A percentile compares a stretch with the other conserved stretches of the same genome.
Evolutionary conservation across 306 rosid species (phyloP).

Genomic region (Hylodesmum podocarpum): DNA sequence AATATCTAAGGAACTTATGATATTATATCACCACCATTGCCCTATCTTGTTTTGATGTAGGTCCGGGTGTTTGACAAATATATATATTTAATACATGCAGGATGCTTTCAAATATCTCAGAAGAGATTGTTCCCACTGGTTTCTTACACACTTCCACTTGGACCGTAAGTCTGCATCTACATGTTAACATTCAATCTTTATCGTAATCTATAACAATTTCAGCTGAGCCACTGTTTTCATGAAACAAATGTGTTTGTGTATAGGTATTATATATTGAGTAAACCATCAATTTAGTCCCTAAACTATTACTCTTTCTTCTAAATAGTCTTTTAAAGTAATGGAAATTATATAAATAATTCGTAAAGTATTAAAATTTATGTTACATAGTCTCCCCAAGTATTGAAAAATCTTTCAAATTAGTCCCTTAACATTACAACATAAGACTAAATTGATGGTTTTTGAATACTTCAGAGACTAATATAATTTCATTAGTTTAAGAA

Average conservation of each 20-base stretch:
- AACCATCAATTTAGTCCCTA: no score
- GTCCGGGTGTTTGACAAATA: slow-evolving; percentile 23
- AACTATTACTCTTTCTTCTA: no score
- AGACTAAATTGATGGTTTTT: no score
- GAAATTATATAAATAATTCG: no score
- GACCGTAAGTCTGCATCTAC: slow-evolving; percentile 75
- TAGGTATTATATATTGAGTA: neutral
- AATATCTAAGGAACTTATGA: slow-evolving; percentile 1
- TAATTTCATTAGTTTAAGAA: no score
- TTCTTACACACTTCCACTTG: slow-evolving; percentile 94
- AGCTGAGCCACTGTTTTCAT: neutral
- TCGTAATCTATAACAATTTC: neutral
- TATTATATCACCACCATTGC: neutral
- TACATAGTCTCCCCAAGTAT: no score
- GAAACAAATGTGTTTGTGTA: neutral
- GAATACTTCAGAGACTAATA: no score
- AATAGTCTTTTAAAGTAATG: no score
- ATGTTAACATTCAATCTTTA: slow-evolving; percentile 6
- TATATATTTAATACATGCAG: slow-evolving; percentile 51
- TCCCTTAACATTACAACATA: no score
- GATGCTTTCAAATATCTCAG: slow-evolving; percentile 93
- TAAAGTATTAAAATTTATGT: no score
- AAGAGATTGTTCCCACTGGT: slow-evolving; percentile 94
- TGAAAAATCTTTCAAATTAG: no score
- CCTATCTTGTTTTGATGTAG: neutral